Percentiles rank a stretch among this genome's conserved stretches.
These are phyloP conservation scores for Suillus decipiens DNA, from an alignment of 768 basidiomycete species.

Conservation along the genomic window DNA sequence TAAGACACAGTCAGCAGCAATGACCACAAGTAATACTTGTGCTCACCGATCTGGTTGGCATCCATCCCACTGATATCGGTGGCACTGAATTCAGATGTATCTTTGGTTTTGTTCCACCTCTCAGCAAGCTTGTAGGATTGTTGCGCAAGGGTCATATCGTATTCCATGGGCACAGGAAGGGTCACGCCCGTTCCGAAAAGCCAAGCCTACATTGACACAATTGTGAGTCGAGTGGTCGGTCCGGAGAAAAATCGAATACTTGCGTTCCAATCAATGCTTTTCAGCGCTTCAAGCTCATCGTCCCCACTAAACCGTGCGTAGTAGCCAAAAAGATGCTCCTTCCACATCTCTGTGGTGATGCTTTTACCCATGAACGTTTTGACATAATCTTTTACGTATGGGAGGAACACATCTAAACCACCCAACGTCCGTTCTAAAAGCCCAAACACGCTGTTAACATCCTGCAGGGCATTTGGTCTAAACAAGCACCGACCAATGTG, in stretches of 20 bases:
- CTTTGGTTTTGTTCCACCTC: conserved; percentile 61
- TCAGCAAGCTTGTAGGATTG: conserved; percentile 71
- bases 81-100: conserved; percentile 51
- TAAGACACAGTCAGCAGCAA: not conserved
- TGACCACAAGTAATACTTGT: not conserved
- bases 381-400: conserved; percentile 83
- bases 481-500: conserved; percentile 60
- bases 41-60: conserved; percentile 74
- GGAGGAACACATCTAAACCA: conserved; percentile 82
- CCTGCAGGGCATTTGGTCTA: not conserved
- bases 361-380: conserved; percentile 79
- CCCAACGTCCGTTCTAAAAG: conserved; percentile 66
- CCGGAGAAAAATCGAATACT: conserved; percentile 26
- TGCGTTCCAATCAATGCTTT: conserved; percentile 79
- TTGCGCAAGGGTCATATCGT: conserved; percentile 71
- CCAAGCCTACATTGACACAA: conserved; percentile 57
- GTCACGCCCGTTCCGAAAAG: conserved; percentile 75
- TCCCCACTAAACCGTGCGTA: conserved; percentile 58
- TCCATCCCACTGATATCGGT: conserved; percentile 66
- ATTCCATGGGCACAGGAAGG: conserved; percentile 74
- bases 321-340: conserved; percentile 72
- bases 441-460: not conserved
- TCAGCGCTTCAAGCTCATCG: conserved; percentile 64
- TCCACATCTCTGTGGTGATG: conserved; percentile 85
- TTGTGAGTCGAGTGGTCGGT: not conserved